Evolutionary conservation across 441 rosid species (phyloP).

Genomic region (Gossypium gossypioides): DNA sequence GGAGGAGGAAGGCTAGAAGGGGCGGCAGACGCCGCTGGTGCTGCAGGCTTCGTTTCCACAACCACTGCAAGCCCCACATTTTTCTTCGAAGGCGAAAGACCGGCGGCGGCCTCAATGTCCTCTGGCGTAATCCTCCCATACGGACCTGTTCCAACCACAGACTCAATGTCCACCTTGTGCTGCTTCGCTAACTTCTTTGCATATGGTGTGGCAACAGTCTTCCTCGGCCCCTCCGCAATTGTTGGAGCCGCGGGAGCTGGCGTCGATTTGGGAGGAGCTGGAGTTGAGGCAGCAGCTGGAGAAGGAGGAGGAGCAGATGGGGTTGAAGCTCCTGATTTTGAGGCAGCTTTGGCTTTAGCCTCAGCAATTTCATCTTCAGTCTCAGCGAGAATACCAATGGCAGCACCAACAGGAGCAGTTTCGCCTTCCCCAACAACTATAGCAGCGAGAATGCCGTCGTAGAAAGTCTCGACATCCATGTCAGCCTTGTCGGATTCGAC

Average conservation of each 20-base stretch:
- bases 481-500: constrained; percentile 98
- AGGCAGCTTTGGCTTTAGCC: constrained; percentile 66
- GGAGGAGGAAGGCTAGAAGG: constrained; percentile 39
- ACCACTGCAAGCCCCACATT: constrained; percentile 18
- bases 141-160: constrained; percentile 68
- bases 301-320: constrained; percentile 5
- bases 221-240: constrained; percentile 42
- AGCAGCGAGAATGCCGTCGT: constrained; percentile 87
- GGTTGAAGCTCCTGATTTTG: constrained; percentile 26
- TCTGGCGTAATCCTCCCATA: constrained; percentile 67
- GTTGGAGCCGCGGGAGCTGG: constrained; percentile 26
- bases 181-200: constrained; percentile 94
- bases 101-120: constrained; percentile 79
- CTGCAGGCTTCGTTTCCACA: constrained; percentile 20
- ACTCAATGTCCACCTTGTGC: constrained; percentile 66
- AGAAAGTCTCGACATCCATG: constrained; percentile 95
- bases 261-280: constrained; percentile 42
- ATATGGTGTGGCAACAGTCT: constrained; percentile 57
- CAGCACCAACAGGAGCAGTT: constrained; percentile 75
- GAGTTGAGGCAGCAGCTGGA: constrained; percentile 37
- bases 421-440: constrained; percentile 87
- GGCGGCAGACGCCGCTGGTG: constrained; percentile 19
- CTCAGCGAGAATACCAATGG: constrained; percentile 81
- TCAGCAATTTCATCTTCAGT: constrained; percentile 79
- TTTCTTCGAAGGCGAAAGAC: constrained; percentile 50